Evolutionary conservation across 1,284 basidiomycete genomes (phyloP).

Genomic region (Leccinum subrobustum): DNA sequence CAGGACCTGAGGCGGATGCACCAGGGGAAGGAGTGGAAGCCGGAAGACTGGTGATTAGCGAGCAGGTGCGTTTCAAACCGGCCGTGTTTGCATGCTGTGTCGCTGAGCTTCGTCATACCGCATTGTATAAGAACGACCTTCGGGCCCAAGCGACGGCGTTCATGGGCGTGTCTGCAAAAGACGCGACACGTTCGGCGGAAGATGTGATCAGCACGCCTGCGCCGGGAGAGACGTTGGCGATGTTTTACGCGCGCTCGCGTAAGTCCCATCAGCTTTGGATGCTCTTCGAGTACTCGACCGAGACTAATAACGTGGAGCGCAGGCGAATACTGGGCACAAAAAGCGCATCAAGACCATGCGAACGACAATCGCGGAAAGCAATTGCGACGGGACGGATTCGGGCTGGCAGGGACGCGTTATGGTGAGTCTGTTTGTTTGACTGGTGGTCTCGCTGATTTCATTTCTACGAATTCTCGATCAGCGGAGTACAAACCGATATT

Average conservation of each 20-base stretch:
- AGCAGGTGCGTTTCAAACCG: constrained; percentile 1
- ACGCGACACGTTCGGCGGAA: constrained; percentile 62
- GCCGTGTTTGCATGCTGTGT: background rate
- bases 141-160: constrained; percentile 66
- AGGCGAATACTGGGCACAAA: constrained; percentile 84
- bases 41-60: background rate
- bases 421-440: constrained; percentile 37
- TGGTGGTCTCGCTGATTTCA: background rate
- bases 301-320: background rate
- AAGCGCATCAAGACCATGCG: constrained; percentile 49
- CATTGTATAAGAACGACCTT: constrained; percentile 40
- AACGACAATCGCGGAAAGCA: constrained; percentile 78
- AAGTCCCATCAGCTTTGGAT: constrained; percentile 28
- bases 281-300: background rate
- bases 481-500: constrained; percentile 77
- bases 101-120: background rate
- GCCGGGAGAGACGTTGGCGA: constrained; percentile 84
- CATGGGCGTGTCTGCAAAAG: constrained; percentile 69
- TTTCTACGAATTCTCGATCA: constrained; percentile 21
- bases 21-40: background rate
- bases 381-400: constrained; percentile 77
- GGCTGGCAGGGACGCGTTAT: constrained; percentile 67
- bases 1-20: background rate
- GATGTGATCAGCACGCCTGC: constrained; percentile 81
- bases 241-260: constrained; percentile 84